Base-by-base conservation (phyloP, 202 grass and related monocot genomes). In the Setaria italica region DNA sequence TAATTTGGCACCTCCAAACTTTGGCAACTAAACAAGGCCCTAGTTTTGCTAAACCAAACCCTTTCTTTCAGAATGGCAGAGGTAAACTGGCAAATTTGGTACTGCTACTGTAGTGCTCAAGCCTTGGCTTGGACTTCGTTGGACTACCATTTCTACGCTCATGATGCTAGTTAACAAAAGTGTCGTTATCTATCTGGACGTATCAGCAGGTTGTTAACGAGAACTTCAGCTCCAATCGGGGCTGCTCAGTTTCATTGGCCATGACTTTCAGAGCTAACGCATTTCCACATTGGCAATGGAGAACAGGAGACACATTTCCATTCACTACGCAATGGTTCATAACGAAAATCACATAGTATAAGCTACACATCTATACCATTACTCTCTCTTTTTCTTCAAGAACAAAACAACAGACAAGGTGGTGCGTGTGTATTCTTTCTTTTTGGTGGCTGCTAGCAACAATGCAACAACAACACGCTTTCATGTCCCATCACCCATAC, bases 11-110 rank as follows among this genome's bases (percentile, higher is more conserved):
- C n/a, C n/a, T n/a, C n/a, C n/a, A n/a, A n/a, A n/a, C n/a, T n/a
- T n/a, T n/a, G n/a, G n/a, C n/a, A n/a, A n/a, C n/a, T n/a, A n/a
- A n/a, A n/a, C n/a, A n/a, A n/a, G n/a, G n/a, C n/a, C n/a, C n/a
- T 81, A 56, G 71, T 46, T 82, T 63, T 46, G 17, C 25, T 54
- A 50, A 70, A 11, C 82, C 7, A n/a, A 2, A 42, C 66, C 39
- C 37, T 25, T 11, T 68, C 16, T 8, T 45, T 17, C 53, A 42
- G 71, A 82, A 68, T 63, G 19, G 4, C 20, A 32, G 14, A 11
- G 43, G 70, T 3, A 42, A 19, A 21, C 8, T 9, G 12, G 82
- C 65, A 50, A 62, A 10, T 60, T 60, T 8, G 57, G 21, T 62
- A 29, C 21, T 29, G 58, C n/a, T 5, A 30, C 21, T 30, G 10